Percentiles rank a stretch among this genome's conserved stretches.
These are phyloP conservation scores for Cercospora janseana DNA, from an alignment of 2,329 filamentous ascomycete species.

Conservation along the genomic window DNA sequence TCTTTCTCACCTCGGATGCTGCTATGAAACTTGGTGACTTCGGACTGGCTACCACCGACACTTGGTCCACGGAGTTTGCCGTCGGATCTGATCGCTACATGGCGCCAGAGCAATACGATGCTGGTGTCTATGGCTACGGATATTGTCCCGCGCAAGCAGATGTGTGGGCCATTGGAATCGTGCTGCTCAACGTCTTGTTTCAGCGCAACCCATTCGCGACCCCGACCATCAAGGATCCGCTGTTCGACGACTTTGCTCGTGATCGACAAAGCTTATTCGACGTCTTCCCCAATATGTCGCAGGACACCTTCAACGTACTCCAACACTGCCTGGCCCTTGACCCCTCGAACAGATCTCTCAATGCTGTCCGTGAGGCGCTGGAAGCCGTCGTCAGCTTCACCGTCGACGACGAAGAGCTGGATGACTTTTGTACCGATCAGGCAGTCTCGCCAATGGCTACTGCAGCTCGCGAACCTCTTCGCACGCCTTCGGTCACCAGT, in stretches of 20 bases:
- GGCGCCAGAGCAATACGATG: constrained; percentile 97
- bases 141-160: constrained; percentile 94
- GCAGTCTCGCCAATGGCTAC: constrained; percentile 66
- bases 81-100: constrained; percentile 99
- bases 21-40: constrained; percentile 97
- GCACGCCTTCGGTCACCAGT: constrained; percentile 91
- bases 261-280: constrained; percentile 97
- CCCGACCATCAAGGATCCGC: constrained; percentile 82
- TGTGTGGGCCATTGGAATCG: constrained; percentile 96
- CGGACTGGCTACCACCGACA: constrained; percentile 82
- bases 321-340: constrained; percentile 87
- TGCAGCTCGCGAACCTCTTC: constrained; percentile 89
- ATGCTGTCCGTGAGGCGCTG: constrained; percentile 73
- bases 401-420: constrained; percentile 82
- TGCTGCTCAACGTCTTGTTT: constrained; percentile 93
- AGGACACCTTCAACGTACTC: constrained; percentile 94
- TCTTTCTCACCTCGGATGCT: constrained; percentile 83
- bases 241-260: constrained; percentile 89
- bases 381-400: constrained; percentile 84
- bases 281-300: constrained; percentile 97
- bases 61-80: constrained; percentile 87
- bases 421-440: constrained; percentile 82
- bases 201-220: constrained; percentile 93
- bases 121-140: constrained; percentile 65
- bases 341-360: constrained; percentile 80